Base-by-base conservation (phyloP, 257 asterid genomes). In the Catharanthus roseus region DNA sequence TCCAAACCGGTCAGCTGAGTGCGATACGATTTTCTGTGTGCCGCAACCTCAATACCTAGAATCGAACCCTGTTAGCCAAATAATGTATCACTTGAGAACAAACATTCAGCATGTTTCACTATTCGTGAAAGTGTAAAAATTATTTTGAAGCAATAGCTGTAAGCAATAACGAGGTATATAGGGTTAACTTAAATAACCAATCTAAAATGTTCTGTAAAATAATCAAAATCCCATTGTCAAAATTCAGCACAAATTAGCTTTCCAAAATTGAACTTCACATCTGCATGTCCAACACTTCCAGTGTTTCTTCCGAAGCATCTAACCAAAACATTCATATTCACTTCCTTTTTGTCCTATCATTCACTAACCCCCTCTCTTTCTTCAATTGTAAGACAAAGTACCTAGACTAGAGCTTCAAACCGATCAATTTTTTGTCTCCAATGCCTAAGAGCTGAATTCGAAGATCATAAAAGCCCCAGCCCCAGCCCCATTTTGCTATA, bases 1-100 rank as follows among this genome's bases (percentile, higher is more conserved):
- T 85, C 93, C 75, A 61, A 1, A 41, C 72, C 78, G 71, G 65
- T 77, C 33, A 87, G 68, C 76, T 91, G 81, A 16, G 92, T 91
- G 42, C 70, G 53, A 75, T 87, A 95, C 11, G 88, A 82, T 82
- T 78, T 85, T 81, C 88, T 82, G 33, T 95, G 97, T 38, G 85
- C 77, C 77, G 88, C 96, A 80, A 89, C 87, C 83, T 91, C 97
- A 70, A 91, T 90, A 89, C 99, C 97, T 89, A 95, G 97, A 89
- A 95, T 77, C 84, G 99, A 95, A 95, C 97, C 99, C 99, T 95
- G 99, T 95, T 91, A 91, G 97, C 99, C 91, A 95, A 89, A 82
- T 87, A 85, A 87, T 84, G 77, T 85, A 81, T 75, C 68, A 70
- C 80, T 89, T 88, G 82, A 91, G 88, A 88, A 86, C 83, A 65